These are phyloP conservation scores for Gracilaria caudata DNA, from an alignment of 23 red algal species.

Conservation along the genomic window DNA sequence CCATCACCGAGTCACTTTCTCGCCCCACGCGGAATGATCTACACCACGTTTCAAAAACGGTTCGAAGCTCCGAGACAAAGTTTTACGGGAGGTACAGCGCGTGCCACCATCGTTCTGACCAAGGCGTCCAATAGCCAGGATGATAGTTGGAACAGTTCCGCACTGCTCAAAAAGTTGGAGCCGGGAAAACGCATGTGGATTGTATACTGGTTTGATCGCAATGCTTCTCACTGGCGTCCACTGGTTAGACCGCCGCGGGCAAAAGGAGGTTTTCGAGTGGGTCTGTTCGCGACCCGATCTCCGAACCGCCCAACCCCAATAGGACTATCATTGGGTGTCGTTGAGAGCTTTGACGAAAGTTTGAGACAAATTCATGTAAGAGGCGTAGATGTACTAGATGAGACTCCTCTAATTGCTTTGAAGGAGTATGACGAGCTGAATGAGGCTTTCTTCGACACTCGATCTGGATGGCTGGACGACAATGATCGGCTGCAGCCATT, in stretches of 20 bases:
- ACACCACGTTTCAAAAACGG: conserved; percentile 70
- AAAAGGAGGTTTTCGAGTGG: conserved; percentile 70
- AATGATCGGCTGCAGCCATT: conserved; percentile 34
- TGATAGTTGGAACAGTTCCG: neutral
- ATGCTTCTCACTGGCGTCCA: conserved; percentile 60
- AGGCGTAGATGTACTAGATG: conserved; percentile 73
- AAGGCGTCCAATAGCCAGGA: neutral
- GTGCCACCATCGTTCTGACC: conserved; percentile 35
- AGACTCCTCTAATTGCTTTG: conserved; percentile 68
- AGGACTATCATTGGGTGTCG: conserved; percentile 51
- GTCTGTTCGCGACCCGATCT: conserved; percentile 69
- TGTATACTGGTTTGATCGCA: conserved; percentile 76
- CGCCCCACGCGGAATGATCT: conserved; percentile 48
- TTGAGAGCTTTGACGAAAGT: conserved; percentile 37
- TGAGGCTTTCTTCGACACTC: conserved; percentile 1
- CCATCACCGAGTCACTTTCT: conserved; percentile 1
- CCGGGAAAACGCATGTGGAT: conserved; percentile 54
- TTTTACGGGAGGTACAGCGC: conserved; percentile 37
- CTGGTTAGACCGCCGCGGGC: conserved; percentile 69
- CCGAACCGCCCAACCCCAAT: conserved; percentile 73
- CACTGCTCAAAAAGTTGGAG: neutral
- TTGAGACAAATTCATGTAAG: conserved; percentile 34
- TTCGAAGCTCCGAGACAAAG: conserved; percentile 78
- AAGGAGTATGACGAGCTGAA: conserved; percentile 35
- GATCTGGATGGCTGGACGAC: conserved; percentile 76